These are phyloP conservation scores for Trichoderma guizhouense DNA, from an alignment of 2,329 filamentous ascomycete species.

Conservation along the genomic window DNA sequence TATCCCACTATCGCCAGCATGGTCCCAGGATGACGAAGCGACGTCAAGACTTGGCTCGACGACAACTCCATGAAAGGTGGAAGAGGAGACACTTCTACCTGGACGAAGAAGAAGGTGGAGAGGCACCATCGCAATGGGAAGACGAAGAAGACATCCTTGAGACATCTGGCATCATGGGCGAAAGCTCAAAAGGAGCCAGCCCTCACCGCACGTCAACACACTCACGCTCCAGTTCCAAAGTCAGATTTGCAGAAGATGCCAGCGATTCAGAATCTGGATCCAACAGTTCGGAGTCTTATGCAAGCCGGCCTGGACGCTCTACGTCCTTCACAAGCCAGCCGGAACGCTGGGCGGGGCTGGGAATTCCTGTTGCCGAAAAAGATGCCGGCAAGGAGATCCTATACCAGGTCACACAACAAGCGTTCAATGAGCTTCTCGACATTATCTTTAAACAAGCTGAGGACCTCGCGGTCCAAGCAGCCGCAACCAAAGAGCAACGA, in stretches of 20 bases:
- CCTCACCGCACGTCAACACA: constrained; percentile 29
- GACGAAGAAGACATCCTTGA: constrained; percentile 56
- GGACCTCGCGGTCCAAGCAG: constrained; percentile 66
- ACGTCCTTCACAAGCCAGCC: constrained; percentile 67
- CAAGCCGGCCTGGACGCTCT: constrained; percentile 66
- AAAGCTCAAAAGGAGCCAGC: constrained; percentile 44
- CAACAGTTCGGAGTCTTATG: constrained; percentile 69
- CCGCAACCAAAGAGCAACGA: constrained; percentile 59
- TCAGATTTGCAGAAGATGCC: constrained; percentile 69
- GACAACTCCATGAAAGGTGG: constrained; percentile 68
- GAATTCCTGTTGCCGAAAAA: constrained; percentile 73
- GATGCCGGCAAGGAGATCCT: constrained; percentile 86
- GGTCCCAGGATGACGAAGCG: constrained; percentile 39
- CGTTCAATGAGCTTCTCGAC: constrained; percentile 89
- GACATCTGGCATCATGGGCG: constrained; percentile 31
- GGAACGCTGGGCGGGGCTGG: constrained; percentile 73
- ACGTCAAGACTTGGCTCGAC: constrained; percentile 44
- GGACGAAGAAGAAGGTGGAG: constrained; percentile 76
- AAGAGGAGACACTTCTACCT: constrained; percentile 75
- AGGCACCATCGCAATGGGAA: constrained; percentile 61
- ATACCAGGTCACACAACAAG: constrained; percentile 85
- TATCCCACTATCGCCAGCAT: constrained; percentile 35
- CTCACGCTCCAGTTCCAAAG: constrained; percentile 73
- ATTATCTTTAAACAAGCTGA: constrained; percentile 80
- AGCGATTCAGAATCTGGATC: constrained; percentile 68